phyloP scores from a whole-genome alignment of 1,284 basidiomycete genomes.

The Blastosporella zonata region DNA sequence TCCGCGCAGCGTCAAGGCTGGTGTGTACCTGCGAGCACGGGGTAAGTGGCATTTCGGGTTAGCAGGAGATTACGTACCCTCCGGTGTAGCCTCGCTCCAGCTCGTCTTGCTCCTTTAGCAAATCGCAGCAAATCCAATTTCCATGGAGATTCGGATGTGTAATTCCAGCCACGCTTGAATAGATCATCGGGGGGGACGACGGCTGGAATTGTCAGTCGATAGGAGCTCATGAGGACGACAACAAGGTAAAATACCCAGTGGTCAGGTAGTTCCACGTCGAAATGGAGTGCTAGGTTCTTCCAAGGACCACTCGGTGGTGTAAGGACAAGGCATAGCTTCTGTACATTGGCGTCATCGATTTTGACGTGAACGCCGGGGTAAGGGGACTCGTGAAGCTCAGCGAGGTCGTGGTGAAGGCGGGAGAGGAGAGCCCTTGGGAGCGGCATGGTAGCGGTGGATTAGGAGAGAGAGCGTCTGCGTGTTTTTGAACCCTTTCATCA shows the following conservation, averaged over 20 bases:
- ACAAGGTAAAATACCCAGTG: constrained; percentile 29
- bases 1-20: constrained; percentile 39
- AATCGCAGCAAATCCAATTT: constrained; percentile 38
- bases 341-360: constrained; percentile 36
- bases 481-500: constrained; percentile 12
- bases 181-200: constrained; percentile 30
- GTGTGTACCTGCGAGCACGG: constrained; percentile 30
- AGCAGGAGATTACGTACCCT: constrained; percentile 24
- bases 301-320: constrained; percentile 40
- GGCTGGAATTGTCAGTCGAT: constrained; percentile 26
- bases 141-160: constrained; percentile 38
- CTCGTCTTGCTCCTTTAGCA: constrained; percentile 28
- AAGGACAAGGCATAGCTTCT: constrained; percentile 37
- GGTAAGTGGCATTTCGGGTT: not conserved
- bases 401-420: constrained; percentile 35
- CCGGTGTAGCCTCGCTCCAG: constrained; percentile 31
- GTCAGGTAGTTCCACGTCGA: constrained; percentile 34
- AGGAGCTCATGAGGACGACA: not conserved
- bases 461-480: constrained; percentile 1
- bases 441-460: constrained; percentile 6
- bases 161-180: constrained; percentile 31
- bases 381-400: constrained; percentile 36
- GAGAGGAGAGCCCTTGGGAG: constrained; percentile 28
- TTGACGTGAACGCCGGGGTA: constrained; percentile 40
- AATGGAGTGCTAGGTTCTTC: constrained; percentile 38